Evolutionary conservation across 352 stramenopile species (phyloP).

Genomic region (Hyaloperonospora brassicae): DNA sequence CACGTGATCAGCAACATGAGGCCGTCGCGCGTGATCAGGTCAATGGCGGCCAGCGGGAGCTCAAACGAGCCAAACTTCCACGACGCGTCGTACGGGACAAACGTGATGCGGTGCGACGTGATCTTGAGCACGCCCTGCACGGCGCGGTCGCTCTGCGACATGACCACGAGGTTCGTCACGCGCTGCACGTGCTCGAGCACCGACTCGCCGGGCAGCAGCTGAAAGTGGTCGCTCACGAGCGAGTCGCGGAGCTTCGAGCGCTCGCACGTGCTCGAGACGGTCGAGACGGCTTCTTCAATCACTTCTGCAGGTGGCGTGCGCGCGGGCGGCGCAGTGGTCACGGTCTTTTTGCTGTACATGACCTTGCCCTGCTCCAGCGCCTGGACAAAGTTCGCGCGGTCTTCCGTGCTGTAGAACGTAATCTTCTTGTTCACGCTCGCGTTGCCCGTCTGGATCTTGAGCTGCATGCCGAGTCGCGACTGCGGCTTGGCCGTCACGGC

Average conservation of each 20-base stretch:
- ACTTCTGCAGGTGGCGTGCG: slow-evolving; percentile 20
- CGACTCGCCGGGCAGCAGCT: slow-evolving; percentile 49
- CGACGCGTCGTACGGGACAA: slow-evolving; percentile 76
- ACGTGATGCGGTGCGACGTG: slow-evolving; percentile 76
- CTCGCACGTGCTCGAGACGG: slow-evolving; percentile 26
- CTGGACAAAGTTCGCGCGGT: slow-evolving; percentile 75
- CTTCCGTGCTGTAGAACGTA: slow-evolving; percentile 75
- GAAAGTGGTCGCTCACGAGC: slow-evolving; percentile 56
- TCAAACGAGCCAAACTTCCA: slow-evolving; percentile 84
- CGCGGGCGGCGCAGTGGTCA: slow-evolving; percentile 13
- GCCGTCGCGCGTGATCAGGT: slow-evolving; percentile 67
- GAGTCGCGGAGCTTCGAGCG: slow-evolving; percentile 48
- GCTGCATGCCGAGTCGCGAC: slow-evolving; percentile 67
- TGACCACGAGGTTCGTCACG: slow-evolving; percentile 80
- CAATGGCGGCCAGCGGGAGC: slow-evolving; percentile 66
- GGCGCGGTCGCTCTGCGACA: slow-evolving; percentile 71
- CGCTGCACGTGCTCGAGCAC: slow-evolving; percentile 77
- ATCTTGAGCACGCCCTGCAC: slow-evolving; percentile 83
- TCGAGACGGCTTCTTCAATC: slow-evolving; percentile 25
- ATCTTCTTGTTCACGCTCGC: slow-evolving; percentile 80
- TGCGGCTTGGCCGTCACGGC: slow-evolving; percentile 72
- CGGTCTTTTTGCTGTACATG: slow-evolving; percentile 58
- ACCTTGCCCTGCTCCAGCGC: slow-evolving; percentile 77
- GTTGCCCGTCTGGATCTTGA: slow-evolving; percentile 77
- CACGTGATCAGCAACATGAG: slow-evolving; percentile 76